Percentiles rank a stretch among this genome's conserved stretches.
Conservation (phyloP, 2,329 filamentous ascomycete species). For the Cordyceps militaris region DNA sequence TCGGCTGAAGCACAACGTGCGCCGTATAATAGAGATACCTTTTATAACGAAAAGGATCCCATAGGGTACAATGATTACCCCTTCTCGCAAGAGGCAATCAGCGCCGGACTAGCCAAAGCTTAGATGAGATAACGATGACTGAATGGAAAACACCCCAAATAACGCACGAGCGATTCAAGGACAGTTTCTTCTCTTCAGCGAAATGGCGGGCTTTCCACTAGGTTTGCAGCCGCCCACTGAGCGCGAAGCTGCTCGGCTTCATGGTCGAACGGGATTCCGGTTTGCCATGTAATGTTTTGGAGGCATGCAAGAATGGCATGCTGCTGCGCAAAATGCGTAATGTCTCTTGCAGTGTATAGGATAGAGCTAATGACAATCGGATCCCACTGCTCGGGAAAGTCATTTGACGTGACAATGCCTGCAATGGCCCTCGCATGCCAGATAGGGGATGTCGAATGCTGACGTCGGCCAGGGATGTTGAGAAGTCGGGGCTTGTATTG, state of each 20-base stretch:
- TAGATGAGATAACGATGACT: neutral
- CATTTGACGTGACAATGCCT: slow-evolving; percentile 22
- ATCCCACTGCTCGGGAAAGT: slow-evolving; percentile 27
- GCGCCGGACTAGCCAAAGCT: neutral
- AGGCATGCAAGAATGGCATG: slow-evolving; percentile 18
- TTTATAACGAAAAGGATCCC: slow-evolving; percentile 28
- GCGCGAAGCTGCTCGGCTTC: slow-evolving; percentile 12
- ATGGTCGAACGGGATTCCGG: slow-evolving; percentile 16
- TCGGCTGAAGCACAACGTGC: slow-evolving; percentile 30
- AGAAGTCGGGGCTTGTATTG: slow-evolving; percentile 18
- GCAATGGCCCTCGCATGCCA: slow-evolving; percentile 26
- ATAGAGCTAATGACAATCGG: slow-evolving; percentile 23
- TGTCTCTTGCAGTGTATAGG: slow-evolving; percentile 20
- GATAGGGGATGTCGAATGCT: slow-evolving; percentile 16
- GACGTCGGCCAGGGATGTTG: slow-evolving; percentile 9
- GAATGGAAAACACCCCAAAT: neutral
- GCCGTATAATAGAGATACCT: slow-evolving; percentile 31
- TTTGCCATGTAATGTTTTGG: slow-evolving; percentile 12
- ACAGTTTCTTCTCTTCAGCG: neutral
- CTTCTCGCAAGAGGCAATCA: slow-evolving; percentile 19
- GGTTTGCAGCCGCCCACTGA: slow-evolving; percentile 4
- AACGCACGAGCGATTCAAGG: neutral
- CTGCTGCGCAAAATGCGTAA: slow-evolving; percentile 24
- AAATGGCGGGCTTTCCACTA: neutral
- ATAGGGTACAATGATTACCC: slow-evolving; percentile 25